These are phyloP conservation scores for Aureobasidium namibiae DNA, from an alignment of 2,329 filamentous ascomycete genomes.

Conservation along the genomic window DNA sequence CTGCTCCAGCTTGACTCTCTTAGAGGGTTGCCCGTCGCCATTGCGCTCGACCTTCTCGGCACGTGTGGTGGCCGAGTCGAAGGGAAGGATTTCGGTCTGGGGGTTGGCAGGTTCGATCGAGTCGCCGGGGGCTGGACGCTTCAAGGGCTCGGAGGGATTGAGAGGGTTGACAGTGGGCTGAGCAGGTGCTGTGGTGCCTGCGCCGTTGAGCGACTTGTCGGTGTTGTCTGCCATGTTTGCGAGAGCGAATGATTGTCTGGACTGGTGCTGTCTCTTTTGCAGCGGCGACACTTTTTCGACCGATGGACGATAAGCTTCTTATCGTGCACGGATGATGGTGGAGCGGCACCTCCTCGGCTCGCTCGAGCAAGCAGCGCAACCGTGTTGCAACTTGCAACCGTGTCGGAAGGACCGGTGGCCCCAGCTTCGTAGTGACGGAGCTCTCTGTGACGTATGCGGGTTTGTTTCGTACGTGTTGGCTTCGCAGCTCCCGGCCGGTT, in stretches of 20 bases:
- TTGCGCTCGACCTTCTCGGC: conserved; percentile 33
- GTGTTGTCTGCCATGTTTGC: conserved; percentile 3
- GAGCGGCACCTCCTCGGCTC: background rate
- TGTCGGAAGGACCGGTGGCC: background rate
- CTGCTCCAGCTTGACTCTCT: conserved; percentile 31
- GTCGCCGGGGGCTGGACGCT: conserved; percentile 18
- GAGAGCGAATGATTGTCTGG: background rate
- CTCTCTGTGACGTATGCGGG: background rate
- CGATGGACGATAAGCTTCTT: background rate
- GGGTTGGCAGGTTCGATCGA: conserved; percentile 23
- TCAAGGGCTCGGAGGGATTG: conserved; percentile 18
- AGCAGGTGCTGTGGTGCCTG: background rate
- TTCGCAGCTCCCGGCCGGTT: background rate
- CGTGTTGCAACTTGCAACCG: too few relatives aligned
- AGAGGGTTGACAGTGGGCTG: conserved; percentile 19
- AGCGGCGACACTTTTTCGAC: conserved; percentile 3
- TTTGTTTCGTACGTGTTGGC: conserved; percentile 1
- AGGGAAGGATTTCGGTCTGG: conserved; percentile 26
- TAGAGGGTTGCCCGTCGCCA: conserved; percentile 28
- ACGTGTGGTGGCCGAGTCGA: conserved; percentile 31
- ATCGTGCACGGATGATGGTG: background rate
- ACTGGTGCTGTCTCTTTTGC: background rate
- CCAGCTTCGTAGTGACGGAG: background rate
- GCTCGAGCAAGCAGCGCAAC: too few relatives aligned
- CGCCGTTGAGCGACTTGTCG: background rate